Evolutionary conservation across 2,329 filamentous ascomycete genomes (phyloP), one percentile per base, ranked within the genome.

Genomic region (Scolecobasidium constrictum): DNA sequence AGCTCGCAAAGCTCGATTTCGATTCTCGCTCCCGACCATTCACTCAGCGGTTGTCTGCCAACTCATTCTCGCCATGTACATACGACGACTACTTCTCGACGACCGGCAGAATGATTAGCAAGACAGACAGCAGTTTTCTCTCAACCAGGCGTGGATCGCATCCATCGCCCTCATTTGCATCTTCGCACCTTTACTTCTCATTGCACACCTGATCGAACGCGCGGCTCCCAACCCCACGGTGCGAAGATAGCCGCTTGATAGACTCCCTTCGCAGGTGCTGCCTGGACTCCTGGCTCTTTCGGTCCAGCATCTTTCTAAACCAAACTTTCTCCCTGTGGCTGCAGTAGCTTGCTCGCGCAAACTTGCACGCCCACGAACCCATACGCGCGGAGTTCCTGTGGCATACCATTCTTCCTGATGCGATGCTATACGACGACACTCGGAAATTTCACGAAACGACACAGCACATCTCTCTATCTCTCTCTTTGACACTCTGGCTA

Each of bases 321-420:
- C n/a, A n/a, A n/a, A n/a, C n/a, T n/a, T n/a, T n/a, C n/a, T n/a
- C n/a, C n/a, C n/a, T n/a, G n/a, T n/a, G n/a, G n/a, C n/a, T n/a
- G n/a, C n/a, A n/a, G n/a, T n/a, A n/a, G n/a, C n/a, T n/a, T n/a
- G n/a, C n/a, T n/a, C n/a, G n/a, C n/a, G n/a, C n/a, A n/a, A n/a
- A n/a, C n/a, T n/a, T n/a, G n/a, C n/a, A n/a, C n/a, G n/a, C n/a
- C n/a, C n/a, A n/a, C n/a, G n/a, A n/a, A n/a, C n/a, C n/a, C n/a
- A n/a, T n/a, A n/a, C 26, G 26, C 26, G 26, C 26, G 26, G 26
- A 31, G 26, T 31, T 31, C n/a, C 26, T 31, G 26, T 31, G 26
- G 26, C 26, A 31, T n/a, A n/a, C n/a, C n/a, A n/a, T 31, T 31
- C 26, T 31, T 31, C n/a, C n/a, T 31, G 26, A 31, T 31, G 26